Evolutionary conservation across 2,329 filamentous ascomycete genomes (phyloP).

Genomic region (Leptodontidium sp.): DNA sequence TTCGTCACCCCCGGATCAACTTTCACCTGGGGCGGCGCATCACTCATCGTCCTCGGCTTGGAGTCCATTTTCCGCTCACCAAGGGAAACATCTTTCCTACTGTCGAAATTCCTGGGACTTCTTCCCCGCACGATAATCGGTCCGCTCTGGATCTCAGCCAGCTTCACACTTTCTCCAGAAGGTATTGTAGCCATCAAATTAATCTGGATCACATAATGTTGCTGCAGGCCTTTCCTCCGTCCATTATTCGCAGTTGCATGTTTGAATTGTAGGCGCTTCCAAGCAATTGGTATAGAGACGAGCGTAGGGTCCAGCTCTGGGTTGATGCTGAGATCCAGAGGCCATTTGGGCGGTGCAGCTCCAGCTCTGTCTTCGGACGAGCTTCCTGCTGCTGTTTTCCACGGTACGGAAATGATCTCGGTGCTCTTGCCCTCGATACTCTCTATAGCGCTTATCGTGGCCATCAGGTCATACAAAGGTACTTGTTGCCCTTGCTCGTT

Average conservation of each 20-base stretch:
- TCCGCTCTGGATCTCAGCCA: conserved; percentile 88
- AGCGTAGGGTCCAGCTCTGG: conserved; percentile 81
- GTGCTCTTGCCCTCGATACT: conserved; percentile 91
- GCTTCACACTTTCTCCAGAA: conserved; percentile 68
- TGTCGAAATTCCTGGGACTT: conserved; percentile 94
- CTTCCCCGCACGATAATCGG: conserved; percentile 95
- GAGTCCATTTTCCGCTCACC: conserved; percentile 44
- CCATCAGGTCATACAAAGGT: conserved; percentile 79
- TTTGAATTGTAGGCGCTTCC: conserved; percentile 95
- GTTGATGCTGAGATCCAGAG: conserved; percentile 62
- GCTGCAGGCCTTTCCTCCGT: conserved; percentile 89
- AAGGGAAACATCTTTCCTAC: conserved; percentile 83
- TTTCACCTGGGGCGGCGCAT: conserved; percentile 39
- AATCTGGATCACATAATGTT: conserved; percentile 91
- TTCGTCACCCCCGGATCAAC: conserved; percentile 41
- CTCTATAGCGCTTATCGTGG: conserved; percentile 85
- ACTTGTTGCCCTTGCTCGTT: conserved; percentile 82
- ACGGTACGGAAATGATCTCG: conserved; percentile 95
- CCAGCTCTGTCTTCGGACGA: conserved; percentile 50
- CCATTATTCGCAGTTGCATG: conserved; percentile 98
- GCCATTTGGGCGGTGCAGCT: conserved; percentile 61
- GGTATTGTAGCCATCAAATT: conserved; percentile 81
- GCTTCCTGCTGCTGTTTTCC: conserved; percentile 69
- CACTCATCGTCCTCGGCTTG: conserved; percentile 42
- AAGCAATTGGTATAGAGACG: conserved; percentile 83